A percentile compares a stretch with the other conserved stretches of the same genome.
Evolutionary conservation across 2,329 filamentous ascomycete species (phyloP).

Genomic region (Ophiostoma sp.): DNA sequence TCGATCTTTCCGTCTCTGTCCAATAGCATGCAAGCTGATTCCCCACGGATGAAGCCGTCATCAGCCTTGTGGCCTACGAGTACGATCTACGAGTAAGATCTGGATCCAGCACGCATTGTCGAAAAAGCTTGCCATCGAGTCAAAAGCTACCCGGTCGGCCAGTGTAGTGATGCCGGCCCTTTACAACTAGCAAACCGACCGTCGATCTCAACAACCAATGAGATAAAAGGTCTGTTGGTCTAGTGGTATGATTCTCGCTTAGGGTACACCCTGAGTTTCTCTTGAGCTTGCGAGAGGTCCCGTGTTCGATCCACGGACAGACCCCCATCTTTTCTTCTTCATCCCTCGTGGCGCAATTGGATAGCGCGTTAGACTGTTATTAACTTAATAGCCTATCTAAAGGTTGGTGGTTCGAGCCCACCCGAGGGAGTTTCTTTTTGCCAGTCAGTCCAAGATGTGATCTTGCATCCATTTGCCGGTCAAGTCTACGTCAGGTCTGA

Average conservation of each 20-base stretch:
- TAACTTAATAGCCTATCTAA: slow-evolving; percentile 11
- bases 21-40: neutral
- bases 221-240: slow-evolving; percentile 34
- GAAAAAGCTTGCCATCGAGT: too few species aligned
- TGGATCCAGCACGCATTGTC: neutral
- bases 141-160: neutral
- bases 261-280: slow-evolving; percentile 37
- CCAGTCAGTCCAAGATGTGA: neutral
- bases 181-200: neutral
- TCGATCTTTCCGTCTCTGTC: neutral
- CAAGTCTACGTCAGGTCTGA: too few species aligned
- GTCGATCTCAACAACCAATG: neutral
- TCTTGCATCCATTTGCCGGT: neutral
- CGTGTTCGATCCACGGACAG: slow-evolving; percentile 16
- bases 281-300: slow-evolving; percentile 15
- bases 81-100: neutral
- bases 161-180: too few species aligned
- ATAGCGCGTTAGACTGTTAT: slow-evolving; percentile 16
- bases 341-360: slow-evolving; percentile 16
- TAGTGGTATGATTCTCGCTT: slow-evolving; percentile 64
- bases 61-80: neutral
- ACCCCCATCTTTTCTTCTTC: slow-evolving; percentile 13
- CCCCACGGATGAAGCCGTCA: neutral
- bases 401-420: slow-evolving; percentile 16
- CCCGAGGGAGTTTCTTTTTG: slow-evolving; percentile 14